A percentile compares a stretch with the other conserved stretches of the same genome.
phyloP scores from a whole-genome alignment of 371 early-diverging fungal genomes.

The Mucor piriformis region DNA sequence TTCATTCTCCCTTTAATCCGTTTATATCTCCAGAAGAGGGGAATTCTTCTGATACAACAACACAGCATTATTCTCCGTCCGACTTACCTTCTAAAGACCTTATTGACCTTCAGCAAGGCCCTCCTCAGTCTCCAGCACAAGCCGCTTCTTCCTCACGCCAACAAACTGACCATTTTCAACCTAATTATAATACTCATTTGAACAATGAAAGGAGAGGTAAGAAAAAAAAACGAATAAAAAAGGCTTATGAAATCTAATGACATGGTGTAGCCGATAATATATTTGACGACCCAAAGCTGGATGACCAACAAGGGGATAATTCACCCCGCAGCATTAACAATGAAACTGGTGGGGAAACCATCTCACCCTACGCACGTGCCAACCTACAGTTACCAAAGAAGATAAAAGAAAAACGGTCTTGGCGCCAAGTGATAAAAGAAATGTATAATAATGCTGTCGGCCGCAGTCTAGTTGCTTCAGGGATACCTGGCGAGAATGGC shows the following conservation, averaged over 20 bases:
- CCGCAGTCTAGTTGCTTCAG: conserved; percentile 16
- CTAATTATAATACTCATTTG: conserved; percentile 4
- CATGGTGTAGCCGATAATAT: neutral
- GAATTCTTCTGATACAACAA: neutral
- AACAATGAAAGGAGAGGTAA: conserved; percentile 1
- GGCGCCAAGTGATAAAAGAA: conserved; percentile 17
- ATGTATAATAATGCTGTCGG: conserved; percentile 7
- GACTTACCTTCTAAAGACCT: conserved; percentile 15
- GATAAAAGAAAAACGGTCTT: conserved; percentile 3
- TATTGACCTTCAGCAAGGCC: conserved; percentile 28
- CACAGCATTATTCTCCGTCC: conserved; percentile 19
- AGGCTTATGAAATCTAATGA: neutral
- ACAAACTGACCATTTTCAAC: neutral
- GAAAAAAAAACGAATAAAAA: neutral
- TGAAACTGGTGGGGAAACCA: neutral
- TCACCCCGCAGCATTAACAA: neutral
- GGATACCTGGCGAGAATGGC: conserved; percentile 44
- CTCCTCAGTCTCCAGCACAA: neutral
- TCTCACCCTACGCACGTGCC: conserved; percentile 30
- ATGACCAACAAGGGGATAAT: conserved; percentile 5
- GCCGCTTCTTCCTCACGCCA: conserved; percentile 4
- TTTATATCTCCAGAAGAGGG: conserved; percentile 7
- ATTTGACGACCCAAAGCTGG: conserved; percentile 19
- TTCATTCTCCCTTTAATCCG: conserved; percentile 25
- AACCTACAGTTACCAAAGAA: conserved; percentile 22